Evolutionary conservation across 1,284 basidiomycete genomes (phyloP), one percentile per base, ranked within the genome.

Genomic region (Ustilago sp.): DNA sequence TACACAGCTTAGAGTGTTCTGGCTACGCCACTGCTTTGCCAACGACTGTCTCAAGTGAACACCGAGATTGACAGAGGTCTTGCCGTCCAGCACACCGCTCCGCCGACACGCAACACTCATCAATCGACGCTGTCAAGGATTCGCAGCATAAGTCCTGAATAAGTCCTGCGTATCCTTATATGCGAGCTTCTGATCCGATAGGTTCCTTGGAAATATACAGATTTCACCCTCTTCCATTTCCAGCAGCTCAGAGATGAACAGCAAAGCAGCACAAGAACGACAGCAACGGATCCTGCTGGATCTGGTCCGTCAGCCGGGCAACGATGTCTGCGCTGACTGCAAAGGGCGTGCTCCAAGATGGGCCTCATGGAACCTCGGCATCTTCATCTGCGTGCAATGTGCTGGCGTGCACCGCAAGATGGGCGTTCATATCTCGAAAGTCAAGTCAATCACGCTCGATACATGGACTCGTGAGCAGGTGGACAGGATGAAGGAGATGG

Each of bases 321-420:
- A 94, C 83, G 92, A 93, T 90, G 81, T 90, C 28, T 95, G 93
- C 85, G 93, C 93, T 9, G 93, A 95, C 86, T 95, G 93, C 87
- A 92, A 91, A 86, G 88, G 90, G 35, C 89, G 90, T 69, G 89
- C 78, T 77, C 93, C 93, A 5, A 88, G 93, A 87, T 94, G 93
- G 93, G 91, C 92, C 2, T 93, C 92, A 4, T 88, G 92, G 82
- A 94, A 91, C 80, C 87, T 94, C 45, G 71, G 84, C 13, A 83
- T 85, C 56, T 83, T 81, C 89, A 65, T 81, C 60, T 82, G 93
- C 80, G 89, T 94, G 48, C 90, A 89, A 79, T 95, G 93, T 84
- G 93, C 93, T 35, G 92, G 92, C 75, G 91, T 94, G 55, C 93
- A 95, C 86, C 89, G 93, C 66, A 94, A 94, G 88, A 92, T 95